Evolutionary conservation across 345 rosid species (phyloP).

Genomic region (Lepidium sativum): DNA sequence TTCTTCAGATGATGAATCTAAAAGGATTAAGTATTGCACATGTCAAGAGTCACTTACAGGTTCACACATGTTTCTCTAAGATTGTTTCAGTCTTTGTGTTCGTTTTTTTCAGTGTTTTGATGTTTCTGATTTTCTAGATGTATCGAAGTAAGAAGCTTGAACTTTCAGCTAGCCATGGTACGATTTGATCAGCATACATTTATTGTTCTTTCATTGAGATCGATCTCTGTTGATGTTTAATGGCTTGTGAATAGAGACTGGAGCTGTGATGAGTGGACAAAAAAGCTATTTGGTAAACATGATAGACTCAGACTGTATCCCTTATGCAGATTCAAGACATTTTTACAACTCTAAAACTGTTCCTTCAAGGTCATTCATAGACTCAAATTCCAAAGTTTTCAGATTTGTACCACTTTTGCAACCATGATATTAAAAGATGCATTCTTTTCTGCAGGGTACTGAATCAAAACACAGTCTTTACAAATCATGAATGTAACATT

Average conservation of each 20-base stretch:
- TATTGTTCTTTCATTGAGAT: background rate
- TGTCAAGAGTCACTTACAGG: conserved; percentile 95
- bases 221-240: background rate
- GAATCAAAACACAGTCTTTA: background rate
- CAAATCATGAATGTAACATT: conserved; percentile 17
- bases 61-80: conserved; percentile 11
- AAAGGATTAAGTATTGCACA: conserved; percentile 85
- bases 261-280: conserved; percentile 8
- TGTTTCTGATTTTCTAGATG: conserved; percentile 42
- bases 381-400: background rate
- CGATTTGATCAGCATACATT: background rate
- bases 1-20: conserved; percentile 81
- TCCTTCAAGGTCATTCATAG: conserved; percentile 14
- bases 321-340: conserved; percentile 17
- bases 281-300: conserved; percentile 19
- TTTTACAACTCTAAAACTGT: background rate
- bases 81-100: background rate
- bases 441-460: conserved; percentile 2
- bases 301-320: background rate
- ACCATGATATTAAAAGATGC: background rate
- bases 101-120: background rate
- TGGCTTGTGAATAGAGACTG: background rate
- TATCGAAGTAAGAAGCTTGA: conserved; percentile 84
- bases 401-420: background rate
- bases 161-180: conserved; percentile 66